These are phyloP conservation scores for Perkinsus marinus DNA, from an alignment of 169 alveolate genomes.

Conservation along the genomic window DNA sequence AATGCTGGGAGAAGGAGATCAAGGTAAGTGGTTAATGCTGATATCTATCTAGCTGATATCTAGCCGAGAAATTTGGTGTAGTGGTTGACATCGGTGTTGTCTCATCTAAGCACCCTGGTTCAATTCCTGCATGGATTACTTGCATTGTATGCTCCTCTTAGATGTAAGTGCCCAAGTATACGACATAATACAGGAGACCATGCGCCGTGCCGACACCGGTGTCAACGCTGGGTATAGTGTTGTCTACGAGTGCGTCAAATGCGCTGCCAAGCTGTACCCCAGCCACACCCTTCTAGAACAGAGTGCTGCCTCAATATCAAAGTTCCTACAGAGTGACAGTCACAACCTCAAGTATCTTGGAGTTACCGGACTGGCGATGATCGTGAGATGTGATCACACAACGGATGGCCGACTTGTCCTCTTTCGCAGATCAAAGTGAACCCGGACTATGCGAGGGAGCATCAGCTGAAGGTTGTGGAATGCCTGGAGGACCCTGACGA, in stretches of 20 bases:
- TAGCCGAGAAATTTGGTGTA: too few species aligned
- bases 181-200: not conserved
- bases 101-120: not conserved
- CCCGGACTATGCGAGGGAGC: slow-evolving; percentile 76
- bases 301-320: slow-evolving; percentile 74
- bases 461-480: slow-evolving; percentile 82
- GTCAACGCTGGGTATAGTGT: slow-evolving; percentile 73
- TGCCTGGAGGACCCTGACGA: slow-evolving; percentile 88
- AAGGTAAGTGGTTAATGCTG: not conserved
- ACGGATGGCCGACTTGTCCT: too few species aligned
- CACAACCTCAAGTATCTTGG: slow-evolving; percentile 81
- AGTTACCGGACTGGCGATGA: slow-evolving; percentile 71
- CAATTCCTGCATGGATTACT: not conserved
- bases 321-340: slow-evolving; percentile 57
- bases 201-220: slow-evolving; percentile 3
- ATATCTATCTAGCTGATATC: too few species aligned
- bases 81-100: too few species aligned
- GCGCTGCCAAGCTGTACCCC: slow-evolving; percentile 76
- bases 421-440: slow-evolving; percentile 31
- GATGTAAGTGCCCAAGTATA: not conserved
- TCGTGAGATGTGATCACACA: too few species aligned
- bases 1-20: not conserved
- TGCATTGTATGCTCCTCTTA: not conserved
- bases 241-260: slow-evolving; percentile 72
- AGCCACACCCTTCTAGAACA: slow-evolving; percentile 60